These are phyloP conservation scores for Trichoderma semiorbis DNA, from an alignment of 2,329 filamentous ascomycete species.

Conservation along the genomic window DNA sequence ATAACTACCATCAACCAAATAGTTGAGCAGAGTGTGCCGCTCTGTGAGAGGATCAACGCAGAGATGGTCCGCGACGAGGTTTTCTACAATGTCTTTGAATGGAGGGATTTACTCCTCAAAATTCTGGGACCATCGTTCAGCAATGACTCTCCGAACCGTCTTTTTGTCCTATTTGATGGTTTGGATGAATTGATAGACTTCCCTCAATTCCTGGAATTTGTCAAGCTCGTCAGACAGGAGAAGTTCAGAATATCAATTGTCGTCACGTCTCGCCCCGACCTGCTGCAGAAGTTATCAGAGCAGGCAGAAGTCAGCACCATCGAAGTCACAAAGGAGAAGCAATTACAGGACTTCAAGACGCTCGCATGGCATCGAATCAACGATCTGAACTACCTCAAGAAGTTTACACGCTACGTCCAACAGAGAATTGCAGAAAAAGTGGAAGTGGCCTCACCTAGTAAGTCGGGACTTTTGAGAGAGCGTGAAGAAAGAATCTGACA, in stretches of 20 bases:
- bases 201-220: slow-evolving; percentile 22
- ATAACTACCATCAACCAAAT: slow-evolving; percentile 31
- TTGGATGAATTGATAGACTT: slow-evolving; percentile 28
- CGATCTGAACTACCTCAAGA: slow-evolving; percentile 24
- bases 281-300: slow-evolving; percentile 16
- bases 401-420: slow-evolving; percentile 29
- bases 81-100: slow-evolving; percentile 9
- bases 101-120: slow-evolving; percentile 23
- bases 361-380: slow-evolving; percentile 30
- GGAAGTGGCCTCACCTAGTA: slow-evolving; percentile 31
- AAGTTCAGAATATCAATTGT: slow-evolving; percentile 27
- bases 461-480: not conserved
- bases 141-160: slow-evolving; percentile 21
- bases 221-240: slow-evolving; percentile 25
- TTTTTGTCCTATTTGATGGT: slow-evolving; percentile 33
- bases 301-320: slow-evolving; percentile 17
- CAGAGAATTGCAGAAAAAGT: slow-evolving; percentile 31
- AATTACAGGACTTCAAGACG: slow-evolving; percentile 27
- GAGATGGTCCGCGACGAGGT: slow-evolving; percentile 28
- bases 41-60: slow-evolving; percentile 30
- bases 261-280: slow-evolving; percentile 25
- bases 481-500: not conserved
- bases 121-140: slow-evolving; percentile 27
- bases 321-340: slow-evolving; percentile 27
- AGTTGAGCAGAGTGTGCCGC: slow-evolving; percentile 27